Percentiles rank a stretch among this genome's conserved stretches.
phyloP scores from a whole-genome alignment of 805 yeast genomes.

The Wickerhamomyces mucosus region DNA sequence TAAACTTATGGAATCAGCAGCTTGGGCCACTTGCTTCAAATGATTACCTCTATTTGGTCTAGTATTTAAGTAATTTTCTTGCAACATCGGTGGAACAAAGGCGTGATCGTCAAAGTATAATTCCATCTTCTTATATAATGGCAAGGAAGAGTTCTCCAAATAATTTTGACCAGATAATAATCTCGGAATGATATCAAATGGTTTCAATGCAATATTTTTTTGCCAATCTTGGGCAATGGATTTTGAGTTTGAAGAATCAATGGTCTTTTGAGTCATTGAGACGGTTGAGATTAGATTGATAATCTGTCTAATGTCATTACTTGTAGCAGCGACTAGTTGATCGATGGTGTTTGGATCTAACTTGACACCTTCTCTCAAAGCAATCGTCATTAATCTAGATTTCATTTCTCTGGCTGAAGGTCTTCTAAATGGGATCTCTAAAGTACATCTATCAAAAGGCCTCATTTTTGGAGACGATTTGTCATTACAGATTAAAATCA shows the following conservation, averaged over 20 bases:
- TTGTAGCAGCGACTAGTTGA: constrained; percentile 74
- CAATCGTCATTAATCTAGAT: constrained; percentile 83
- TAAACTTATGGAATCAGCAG: constrained; percentile 81
- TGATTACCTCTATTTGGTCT: constrained; percentile 47
- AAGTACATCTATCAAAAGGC: constrained; percentile 78
- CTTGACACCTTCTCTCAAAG: constrained; percentile 72
- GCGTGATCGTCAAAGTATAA: constrained; percentile 91
- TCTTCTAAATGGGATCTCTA: constrained; percentile 75
- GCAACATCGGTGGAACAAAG: constrained; percentile 91
- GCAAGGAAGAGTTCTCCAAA: constrained; percentile 39
- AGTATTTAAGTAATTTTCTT: constrained; percentile 78
- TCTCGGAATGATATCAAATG: constrained; percentile 78
- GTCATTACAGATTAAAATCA: constrained; percentile 91
- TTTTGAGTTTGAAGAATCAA: constrained; percentile 56
- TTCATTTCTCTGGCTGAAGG: constrained; percentile 78
- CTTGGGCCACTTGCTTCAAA: constrained; percentile 56
- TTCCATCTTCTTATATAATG: constrained; percentile 75
- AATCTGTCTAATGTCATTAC: constrained; percentile 90
- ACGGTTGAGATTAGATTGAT: constrained; percentile 83
- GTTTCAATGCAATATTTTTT: constrained; percentile 82
- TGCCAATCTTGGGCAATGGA: constrained; percentile 67
- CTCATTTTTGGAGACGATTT: constrained; percentile 90
- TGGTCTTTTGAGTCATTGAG: constrained; percentile 56
- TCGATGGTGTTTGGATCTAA: constrained; percentile 76
- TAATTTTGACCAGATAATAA: constrained; percentile 54